Conservation (phyloP, 371 early-diverging fungal genomes). For the Syncephalis plumigaleata region DNA sequence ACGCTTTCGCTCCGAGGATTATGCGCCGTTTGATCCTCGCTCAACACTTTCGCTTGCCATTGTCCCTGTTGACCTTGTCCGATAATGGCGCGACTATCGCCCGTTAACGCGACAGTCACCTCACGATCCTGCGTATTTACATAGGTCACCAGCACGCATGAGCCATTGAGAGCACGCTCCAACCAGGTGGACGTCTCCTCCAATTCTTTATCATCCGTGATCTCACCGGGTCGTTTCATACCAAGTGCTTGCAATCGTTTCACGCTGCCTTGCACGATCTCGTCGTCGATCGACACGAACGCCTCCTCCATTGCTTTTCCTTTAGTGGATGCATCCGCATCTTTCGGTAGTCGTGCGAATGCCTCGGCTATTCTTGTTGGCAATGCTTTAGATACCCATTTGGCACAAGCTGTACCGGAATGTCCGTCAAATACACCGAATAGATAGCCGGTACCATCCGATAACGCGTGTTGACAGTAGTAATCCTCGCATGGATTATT, state of each 20-base stretch:
- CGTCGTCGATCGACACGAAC: conserved; percentile 30
- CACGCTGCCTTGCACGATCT: conserved; percentile 37
- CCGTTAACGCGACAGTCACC: conserved; percentile 61
- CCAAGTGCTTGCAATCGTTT: conserved; percentile 5
- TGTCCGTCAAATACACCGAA: conserved; percentile 48
- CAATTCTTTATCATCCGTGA: neutral
- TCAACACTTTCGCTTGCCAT: conserved; percentile 41
- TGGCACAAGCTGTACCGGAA: conserved; percentile 29
- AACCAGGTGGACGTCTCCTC: neutral
- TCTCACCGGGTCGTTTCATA: neutral
- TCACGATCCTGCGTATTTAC: conserved; percentile 36
- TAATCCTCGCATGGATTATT: neutral
- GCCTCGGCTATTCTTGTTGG: conserved; percentile 10
- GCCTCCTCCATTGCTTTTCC: conserved; percentile 24
- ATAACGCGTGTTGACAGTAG: neutral
- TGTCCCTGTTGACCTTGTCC: conserved; percentile 13
- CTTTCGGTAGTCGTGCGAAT: conserved; percentile 3
- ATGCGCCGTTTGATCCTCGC: conserved; percentile 48
- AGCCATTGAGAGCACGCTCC: conserved; percentile 25
- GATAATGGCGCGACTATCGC: conserved; percentile 49
- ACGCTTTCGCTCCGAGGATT: conserved; percentile 43
- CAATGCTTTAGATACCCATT: conserved; percentile 17
- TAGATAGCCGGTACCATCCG: neutral
- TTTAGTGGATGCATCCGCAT: conserved; percentile 6
- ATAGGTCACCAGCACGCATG: conserved; percentile 62